Evolutionary conservation across 1,284 basidiomycete genomes (phyloP).

Genomic region (Pseudozyma flocculosa): DNA sequence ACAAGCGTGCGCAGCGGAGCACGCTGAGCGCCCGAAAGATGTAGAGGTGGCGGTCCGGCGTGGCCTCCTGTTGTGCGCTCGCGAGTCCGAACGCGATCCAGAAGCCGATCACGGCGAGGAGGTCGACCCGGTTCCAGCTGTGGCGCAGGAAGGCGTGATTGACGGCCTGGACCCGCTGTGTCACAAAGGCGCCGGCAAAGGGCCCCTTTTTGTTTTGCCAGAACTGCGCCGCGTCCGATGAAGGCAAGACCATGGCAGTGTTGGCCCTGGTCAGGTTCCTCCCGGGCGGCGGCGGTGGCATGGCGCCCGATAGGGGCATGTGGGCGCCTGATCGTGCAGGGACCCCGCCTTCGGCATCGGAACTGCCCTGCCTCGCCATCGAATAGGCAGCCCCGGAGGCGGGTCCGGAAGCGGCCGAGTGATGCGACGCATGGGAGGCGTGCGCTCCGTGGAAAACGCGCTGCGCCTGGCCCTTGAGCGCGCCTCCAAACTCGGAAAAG

Average conservation of each 20-base stretch:
- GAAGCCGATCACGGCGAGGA: conserved; percentile 77
- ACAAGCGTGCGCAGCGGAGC: conserved; percentile 75
- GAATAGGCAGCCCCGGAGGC: background rate
- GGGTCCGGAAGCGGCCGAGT: background rate
- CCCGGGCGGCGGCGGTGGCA: background rate
- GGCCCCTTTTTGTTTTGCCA: conserved; percentile 53
- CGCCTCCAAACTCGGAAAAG: conserved; percentile 32
- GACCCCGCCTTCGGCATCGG: background rate
- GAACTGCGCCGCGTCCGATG: conserved; percentile 11
- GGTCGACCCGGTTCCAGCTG: conserved; percentile 90
- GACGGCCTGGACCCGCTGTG: conserved; percentile 56
- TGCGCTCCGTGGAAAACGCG: conserved; percentile 15
- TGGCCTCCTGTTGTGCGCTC: conserved; percentile 67
- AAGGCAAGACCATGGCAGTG: conserved; percentile 1
- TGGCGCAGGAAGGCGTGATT: conserved; percentile 76
- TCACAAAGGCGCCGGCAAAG: conserved; percentile 61
- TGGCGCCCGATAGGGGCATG: too few relatives aligned
- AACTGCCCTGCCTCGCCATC: background rate
- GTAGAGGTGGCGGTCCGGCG: conserved; percentile 71
- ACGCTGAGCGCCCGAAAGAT: conserved; percentile 88
- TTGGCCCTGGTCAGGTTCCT: background rate
- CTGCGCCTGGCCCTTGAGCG: conserved; percentile 33
- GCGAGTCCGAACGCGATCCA: conserved; percentile 76
- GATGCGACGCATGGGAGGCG: background rate
- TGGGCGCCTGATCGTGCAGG: too few relatives aligned